Evolutionary conservation across 768 basidiomycete species (phyloP).

Genomic region (Mrakia hoshinonis): DNA sequence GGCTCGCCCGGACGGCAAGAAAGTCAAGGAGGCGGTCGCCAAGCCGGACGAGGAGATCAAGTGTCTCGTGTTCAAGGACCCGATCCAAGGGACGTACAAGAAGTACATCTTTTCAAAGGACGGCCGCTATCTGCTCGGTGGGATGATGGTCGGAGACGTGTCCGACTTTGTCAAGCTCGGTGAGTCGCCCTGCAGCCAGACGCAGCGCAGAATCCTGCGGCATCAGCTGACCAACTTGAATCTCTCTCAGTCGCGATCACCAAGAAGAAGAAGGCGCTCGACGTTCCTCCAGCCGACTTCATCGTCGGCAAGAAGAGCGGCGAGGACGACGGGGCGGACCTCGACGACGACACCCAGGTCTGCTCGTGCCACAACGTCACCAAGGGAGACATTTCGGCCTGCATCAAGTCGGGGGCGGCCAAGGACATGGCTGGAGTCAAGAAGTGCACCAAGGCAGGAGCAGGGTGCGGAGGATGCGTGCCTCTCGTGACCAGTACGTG

Average conservation of each 20-base stretch:
- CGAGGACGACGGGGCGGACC: constrained; percentile 55
- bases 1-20: constrained; percentile 11
- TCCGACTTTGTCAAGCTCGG: constrained; percentile 21
- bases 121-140: constrained; percentile 62
- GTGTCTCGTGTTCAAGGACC: constrained; percentile 52
- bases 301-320: constrained; percentile 53
- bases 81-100: constrained; percentile 63
- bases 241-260: constrained; percentile 59
- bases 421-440: constrained; percentile 53
- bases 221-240: constrained; percentile 42
- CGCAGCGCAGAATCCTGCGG: neutral
- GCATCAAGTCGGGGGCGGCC: constrained; percentile 48
- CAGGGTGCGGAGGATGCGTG: constrained; percentile 66
- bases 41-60: constrained; percentile 43
- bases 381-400: constrained; percentile 52
- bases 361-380: constrained; percentile 65
- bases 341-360: constrained; percentile 63
- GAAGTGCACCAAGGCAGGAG: constrained; percentile 58
- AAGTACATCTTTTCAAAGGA: constrained; percentile 66
- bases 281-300: constrained; percentile 57
- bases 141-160: constrained; percentile 61
- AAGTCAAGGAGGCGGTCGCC: constrained; percentile 13
- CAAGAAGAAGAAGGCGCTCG: constrained; percentile 65
- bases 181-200: neutral
- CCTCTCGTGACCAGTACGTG: constrained; percentile 47